phyloP scores from a whole-genome alignment of 164 flowering plant species.

The Aristolochia californica region DNA sequence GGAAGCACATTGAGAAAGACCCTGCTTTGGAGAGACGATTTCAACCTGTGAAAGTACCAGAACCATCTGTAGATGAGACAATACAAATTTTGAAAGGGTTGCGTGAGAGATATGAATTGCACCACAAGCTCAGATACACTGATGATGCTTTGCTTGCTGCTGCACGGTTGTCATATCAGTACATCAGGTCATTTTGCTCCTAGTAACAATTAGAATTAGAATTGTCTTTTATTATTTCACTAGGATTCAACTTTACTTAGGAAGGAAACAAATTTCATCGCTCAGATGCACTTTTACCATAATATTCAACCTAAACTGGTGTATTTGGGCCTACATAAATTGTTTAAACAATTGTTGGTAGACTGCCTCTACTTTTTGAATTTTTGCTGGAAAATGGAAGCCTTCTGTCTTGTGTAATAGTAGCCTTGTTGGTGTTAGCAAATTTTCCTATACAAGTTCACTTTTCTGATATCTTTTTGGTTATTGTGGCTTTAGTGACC shows the following conservation, averaged over 20 bases:
- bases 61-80: slow-evolving; percentile 87
- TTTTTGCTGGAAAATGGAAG: too few species aligned
- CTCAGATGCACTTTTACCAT: too few species aligned
- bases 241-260: too few species aligned
- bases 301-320: not conserved
- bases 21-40: slow-evolving; percentile 94
- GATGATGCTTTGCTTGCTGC: slow-evolving; percentile 90
- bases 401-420: too few species aligned
- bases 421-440: too few species aligned
- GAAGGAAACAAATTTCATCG: too few species aligned
- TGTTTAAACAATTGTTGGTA: not conserved
- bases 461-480: not conserved
- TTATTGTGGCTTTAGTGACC: slow-evolving; percentile 46
- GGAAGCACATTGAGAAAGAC: slow-evolving; percentile 96
- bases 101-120: slow-evolving; percentile 91
- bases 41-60: slow-evolving; percentile 96
- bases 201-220: not conserved
- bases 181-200: slow-evolving; percentile 54
- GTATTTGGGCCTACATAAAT: not conserved
- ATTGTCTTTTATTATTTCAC: too few species aligned
- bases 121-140: slow-evolving; percentile 91
- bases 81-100: slow-evolving; percentile 87
- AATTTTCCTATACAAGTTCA: too few species aligned
- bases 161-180: slow-evolving; percentile 77
- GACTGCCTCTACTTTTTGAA: too few species aligned